These are phyloP conservation scores for Cyclaneusma minus DNA, from an alignment of 2,329 filamentous ascomycete species.

Conservation along the genomic window DNA sequence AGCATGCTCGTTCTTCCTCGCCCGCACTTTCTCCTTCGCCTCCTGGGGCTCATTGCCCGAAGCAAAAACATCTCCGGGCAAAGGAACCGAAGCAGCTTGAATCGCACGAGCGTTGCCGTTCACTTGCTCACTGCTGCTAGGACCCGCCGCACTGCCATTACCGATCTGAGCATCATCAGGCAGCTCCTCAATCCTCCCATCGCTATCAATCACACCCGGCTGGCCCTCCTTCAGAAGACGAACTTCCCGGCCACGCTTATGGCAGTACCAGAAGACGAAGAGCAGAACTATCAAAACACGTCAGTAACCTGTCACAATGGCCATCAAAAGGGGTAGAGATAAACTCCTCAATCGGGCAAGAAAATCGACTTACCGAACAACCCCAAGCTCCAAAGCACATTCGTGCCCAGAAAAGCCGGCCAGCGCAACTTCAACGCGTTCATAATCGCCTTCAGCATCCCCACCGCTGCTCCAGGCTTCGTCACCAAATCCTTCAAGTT, in stretches of 20 bases:
- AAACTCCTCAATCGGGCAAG: neutral
- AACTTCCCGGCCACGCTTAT: slow-evolving; percentile 82
- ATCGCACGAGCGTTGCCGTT: too few species aligned
- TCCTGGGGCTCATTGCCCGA: too few species aligned
- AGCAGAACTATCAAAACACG: slow-evolving; percentile 44
- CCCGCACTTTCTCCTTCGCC: too few species aligned
- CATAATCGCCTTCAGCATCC: slow-evolving; percentile 79
- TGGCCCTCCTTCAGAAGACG: slow-evolving; percentile 34
- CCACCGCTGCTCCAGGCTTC: slow-evolving; percentile 73
- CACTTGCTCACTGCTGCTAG: too few species aligned
- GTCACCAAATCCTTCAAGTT: slow-evolving; percentile 67
- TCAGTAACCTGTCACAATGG: too few species aligned
- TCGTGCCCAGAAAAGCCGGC: slow-evolving; percentile 82
- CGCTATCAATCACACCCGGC: slow-evolving; percentile 8
- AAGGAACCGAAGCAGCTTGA: too few species aligned
- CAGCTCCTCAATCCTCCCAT: slow-evolving; percentile 12
- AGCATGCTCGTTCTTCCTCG: too few species aligned
- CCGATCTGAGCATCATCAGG: too few species aligned
- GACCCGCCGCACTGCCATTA: too few species aligned
- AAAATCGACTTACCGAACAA: slow-evolving; percentile 61
- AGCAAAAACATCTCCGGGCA: too few species aligned
- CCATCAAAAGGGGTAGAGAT: neutral
- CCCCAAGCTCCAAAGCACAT: slow-evolving; percentile 78
- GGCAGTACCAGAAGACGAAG: slow-evolving; percentile 95
- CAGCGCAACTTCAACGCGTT: slow-evolving; percentile 76